Conservation (phyloP, 306 rosid species). For the Psophocarpus tetragonolobus region DNA sequence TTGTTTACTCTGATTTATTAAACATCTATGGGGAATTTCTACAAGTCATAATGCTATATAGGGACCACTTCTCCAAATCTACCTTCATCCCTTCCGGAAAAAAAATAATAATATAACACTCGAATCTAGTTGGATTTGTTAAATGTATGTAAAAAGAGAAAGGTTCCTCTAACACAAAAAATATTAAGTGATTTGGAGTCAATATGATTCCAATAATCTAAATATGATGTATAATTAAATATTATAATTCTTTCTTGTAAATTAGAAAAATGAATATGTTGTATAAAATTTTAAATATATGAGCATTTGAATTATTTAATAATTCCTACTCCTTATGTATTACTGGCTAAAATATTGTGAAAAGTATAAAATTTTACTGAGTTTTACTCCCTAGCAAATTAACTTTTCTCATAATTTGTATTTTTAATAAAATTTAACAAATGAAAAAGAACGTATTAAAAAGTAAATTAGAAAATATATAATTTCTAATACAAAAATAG, state of each 20-base stretch:
- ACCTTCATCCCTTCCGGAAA: background rate
- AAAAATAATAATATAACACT: background rate
- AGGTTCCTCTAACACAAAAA: background rate
- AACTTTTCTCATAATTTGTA: no score
- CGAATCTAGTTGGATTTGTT: background rate
- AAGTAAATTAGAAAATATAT: background rate
- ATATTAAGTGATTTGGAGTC: no score
- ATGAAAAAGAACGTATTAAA: no score
- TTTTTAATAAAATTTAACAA: no score
- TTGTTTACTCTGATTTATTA: constrained; percentile 11
- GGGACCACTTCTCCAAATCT: constrained; percentile 35
- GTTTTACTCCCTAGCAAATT: background rate
- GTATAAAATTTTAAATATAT: no score
- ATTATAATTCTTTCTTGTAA: no score
- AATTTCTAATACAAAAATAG: background rate
- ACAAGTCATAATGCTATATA: constrained; percentile 16
- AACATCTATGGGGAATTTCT: constrained; percentile 25
- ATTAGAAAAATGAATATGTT: no score
- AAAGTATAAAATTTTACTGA: no score
- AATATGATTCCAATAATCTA: no score
- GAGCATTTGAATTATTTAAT: no score
- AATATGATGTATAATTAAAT: no score
- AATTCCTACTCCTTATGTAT: background rate
- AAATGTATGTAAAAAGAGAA: background rate
- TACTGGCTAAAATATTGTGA: background rate